A percentile compares a stretch with the other conserved stretches of the same genome.
Conservation (phyloP, 208 protist genomes). For the Vickermania spadyakhi region DNA sequence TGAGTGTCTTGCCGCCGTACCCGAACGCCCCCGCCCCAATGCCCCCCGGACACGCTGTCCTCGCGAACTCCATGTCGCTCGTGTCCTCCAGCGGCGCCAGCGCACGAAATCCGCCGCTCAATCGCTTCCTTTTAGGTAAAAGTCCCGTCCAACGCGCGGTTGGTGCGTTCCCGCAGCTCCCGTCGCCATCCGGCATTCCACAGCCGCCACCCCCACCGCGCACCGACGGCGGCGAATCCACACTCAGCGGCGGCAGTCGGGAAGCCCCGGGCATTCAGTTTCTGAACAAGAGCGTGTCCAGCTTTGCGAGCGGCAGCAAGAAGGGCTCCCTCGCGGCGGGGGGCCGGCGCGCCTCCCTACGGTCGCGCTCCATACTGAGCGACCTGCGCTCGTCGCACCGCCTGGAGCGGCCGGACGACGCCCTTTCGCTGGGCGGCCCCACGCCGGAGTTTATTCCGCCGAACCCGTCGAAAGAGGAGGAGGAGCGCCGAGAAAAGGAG, state of each 20-base stretch:
- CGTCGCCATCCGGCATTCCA: neutral
- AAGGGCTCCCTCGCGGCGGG: neutral
- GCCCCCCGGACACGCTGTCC: neutral
- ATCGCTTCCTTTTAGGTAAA: neutral
- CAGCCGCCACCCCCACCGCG: neutral
- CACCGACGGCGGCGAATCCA: neutral
- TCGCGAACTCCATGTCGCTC: neutral
- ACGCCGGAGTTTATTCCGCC: conserved; percentile 2
- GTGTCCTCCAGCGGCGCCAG: neutral
- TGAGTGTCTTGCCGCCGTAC: neutral
- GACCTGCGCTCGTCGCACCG: conserved; percentile 29
- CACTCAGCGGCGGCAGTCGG: neutral
- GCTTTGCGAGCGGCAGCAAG: neutral
- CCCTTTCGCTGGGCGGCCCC: conserved; percentile 14
- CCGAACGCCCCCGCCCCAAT: neutral
- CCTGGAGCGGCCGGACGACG: conserved; percentile 22
- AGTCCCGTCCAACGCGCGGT: neutral
- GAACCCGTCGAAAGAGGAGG: neutral
- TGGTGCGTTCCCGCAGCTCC: neutral
- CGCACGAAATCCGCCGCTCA: neutral
- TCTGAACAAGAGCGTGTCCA: neutral
- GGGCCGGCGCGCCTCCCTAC: neutral
- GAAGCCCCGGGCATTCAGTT: neutral
- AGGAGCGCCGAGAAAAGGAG: conserved; percentile 8
- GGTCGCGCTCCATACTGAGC: neutral